Evolutionary conservation across 176 grass and related monocot genomes (phyloP).

Genomic region (Lolium multiflorum): DNA sequence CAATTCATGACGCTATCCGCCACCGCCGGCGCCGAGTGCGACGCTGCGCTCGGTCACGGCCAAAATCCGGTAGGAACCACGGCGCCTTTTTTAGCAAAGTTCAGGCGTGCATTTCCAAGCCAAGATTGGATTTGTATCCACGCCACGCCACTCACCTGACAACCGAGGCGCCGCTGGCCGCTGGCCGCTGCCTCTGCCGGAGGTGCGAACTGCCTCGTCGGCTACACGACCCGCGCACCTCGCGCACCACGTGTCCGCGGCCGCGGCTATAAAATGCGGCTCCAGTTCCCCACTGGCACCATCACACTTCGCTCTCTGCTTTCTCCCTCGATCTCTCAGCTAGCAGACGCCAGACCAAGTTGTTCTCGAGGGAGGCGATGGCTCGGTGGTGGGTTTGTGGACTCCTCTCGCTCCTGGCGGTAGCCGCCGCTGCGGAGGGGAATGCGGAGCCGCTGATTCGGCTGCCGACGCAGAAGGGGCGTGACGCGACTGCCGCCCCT

Average conservation of each 20-base stretch:
- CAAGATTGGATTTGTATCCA: not conserved
- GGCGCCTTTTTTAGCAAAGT: not conserved
- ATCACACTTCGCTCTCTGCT: not conserved
- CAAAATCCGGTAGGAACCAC: not conserved
- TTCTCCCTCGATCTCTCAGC: not conserved
- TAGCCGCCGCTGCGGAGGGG: conserved; percentile 24
- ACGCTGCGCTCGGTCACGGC: not conserved
- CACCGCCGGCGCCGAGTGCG: conserved; percentile 7
- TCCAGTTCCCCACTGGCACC: not conserved
- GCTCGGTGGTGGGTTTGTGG: conserved; percentile 46
- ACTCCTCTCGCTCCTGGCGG: conserved; percentile 41
- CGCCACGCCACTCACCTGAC: not conserved
- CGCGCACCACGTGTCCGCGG: not conserved
- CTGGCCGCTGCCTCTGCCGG: not conserved
- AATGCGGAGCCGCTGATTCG: conserved; percentile 72
- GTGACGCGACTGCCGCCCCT: not conserved
- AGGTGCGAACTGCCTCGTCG: not conserved
- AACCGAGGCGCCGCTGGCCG: not conserved
- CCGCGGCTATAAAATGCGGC: conserved; percentile 1
- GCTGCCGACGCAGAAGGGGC: conserved; percentile 55
- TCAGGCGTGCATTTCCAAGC: not conserved
- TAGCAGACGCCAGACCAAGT: too few relatives aligned
- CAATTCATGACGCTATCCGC: conserved; percentile 17
- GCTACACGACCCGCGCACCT: not conserved
- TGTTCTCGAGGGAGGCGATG: conserved; percentile 6